These are phyloP conservation scores for Rubia tinctorum DNA, from an alignment of 305 asterid species.

Conservation along the genomic window DNA sequence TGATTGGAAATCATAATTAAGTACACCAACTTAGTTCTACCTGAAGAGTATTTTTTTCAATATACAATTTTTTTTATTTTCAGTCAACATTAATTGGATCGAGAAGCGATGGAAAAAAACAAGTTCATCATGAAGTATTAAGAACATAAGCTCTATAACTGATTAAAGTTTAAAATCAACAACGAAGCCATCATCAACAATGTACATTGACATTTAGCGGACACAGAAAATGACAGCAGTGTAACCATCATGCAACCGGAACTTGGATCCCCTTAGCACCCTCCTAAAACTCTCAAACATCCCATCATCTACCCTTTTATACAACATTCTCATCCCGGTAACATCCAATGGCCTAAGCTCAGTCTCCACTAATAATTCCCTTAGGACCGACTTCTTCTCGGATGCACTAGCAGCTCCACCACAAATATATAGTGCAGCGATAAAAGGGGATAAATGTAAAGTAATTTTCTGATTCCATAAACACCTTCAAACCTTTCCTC, in stretches of 20 bases:
- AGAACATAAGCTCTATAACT: neutral
- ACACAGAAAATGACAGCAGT: slow-evolving; percentile 78
- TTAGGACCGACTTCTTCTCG: slow-evolving; percentile 66
- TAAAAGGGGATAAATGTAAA: too few species aligned
- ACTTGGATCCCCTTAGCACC: slow-evolving; percentile 61
- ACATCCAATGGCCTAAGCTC: slow-evolving; percentile 87
- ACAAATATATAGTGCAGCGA: slow-evolving; percentile 1
- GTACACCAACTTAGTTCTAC: too few species aligned
- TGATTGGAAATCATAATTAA: too few species aligned
- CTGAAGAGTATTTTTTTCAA: too few species aligned
- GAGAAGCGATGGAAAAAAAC: too few species aligned
- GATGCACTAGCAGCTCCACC: slow-evolving; percentile 63
- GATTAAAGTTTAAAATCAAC: neutral
- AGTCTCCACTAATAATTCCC: slow-evolving; percentile 53
- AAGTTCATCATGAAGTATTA: neutral
- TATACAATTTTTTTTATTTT: too few species aligned
- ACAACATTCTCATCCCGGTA: slow-evolving; percentile 87
- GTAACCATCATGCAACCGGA: slow-evolving; percentile 75
- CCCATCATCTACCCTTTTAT: slow-evolving; percentile 50
- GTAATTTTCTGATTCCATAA: too few species aligned
- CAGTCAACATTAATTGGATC: too few species aligned
- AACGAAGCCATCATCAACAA: neutral
- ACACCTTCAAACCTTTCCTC: too few species aligned
- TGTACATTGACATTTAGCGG: slow-evolving; percentile 9
- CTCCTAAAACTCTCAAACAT: slow-evolving; percentile 67